Conservation (phyloP, 495 filamentous ascomycete genomes). For the Apiosordaria backusii region DNA sequence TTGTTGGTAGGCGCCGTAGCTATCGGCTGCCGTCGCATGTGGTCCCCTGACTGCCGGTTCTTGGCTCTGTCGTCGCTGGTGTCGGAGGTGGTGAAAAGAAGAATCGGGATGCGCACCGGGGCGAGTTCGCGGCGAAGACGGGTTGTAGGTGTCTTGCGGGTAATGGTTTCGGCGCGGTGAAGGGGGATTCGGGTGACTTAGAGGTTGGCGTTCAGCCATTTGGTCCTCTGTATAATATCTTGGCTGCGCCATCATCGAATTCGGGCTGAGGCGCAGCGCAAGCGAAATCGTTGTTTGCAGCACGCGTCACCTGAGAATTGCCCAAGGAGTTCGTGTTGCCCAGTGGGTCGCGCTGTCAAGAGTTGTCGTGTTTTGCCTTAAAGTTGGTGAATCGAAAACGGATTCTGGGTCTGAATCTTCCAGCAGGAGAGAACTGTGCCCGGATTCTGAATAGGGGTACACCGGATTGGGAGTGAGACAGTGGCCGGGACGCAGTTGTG, state of each 20-base stretch:
- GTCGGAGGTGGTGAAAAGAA: slow-evolving; percentile 39
- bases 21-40: slow-evolving; percentile 15
- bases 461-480: neutral
- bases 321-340: neutral
- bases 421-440: neutral
- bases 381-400: neutral
- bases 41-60: slow-evolving; percentile 20
- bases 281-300: slow-evolving; percentile 1
- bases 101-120: slow-evolving; percentile 44
- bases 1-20: slow-evolving; percentile 20
- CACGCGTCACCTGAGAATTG: neutral
- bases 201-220: slow-evolving; percentile 38
- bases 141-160: slow-evolving; percentile 23
- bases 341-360: neutral
- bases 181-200: slow-evolving; percentile 29
- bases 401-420: neutral
- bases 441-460: neutral
- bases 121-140: slow-evolving; percentile 22
- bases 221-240: slow-evolving; percentile 35
- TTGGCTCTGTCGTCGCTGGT: slow-evolving; percentile 37
- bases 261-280: slow-evolving; percentile 13
- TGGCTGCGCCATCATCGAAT: slow-evolving; percentile 24
- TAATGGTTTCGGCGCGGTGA: slow-evolving; percentile 20
- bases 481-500: neutral
- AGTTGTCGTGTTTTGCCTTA: neutral